Percentiles rank a stretch among this genome's conserved stretches.
These are phyloP conservation scores for Murraya koenigii DNA, from an alignment of 345 rosid species.

Conservation along the genomic window DNA sequence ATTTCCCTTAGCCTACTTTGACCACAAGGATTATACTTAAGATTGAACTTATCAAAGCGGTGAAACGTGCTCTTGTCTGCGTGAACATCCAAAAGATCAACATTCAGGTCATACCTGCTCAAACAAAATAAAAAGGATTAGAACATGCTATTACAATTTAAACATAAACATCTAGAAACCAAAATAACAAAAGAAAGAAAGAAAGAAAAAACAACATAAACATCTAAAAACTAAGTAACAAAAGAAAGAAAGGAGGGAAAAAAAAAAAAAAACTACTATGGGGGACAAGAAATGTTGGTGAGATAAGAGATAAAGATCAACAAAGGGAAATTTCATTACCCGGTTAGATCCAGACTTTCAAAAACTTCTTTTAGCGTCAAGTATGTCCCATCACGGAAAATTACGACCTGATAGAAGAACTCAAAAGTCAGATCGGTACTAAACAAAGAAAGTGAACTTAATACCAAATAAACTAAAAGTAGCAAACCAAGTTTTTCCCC, in stretches of 20 bases:
- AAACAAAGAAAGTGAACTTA: constrained; percentile 6
- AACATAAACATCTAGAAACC: background rate
- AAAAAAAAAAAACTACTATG: background rate
- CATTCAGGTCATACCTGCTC: constrained; percentile 87
- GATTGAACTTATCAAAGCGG: constrained; percentile 98
- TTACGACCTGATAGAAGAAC: constrained; percentile 71
- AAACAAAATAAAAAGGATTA: constrained; percentile 8
- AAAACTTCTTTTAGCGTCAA: constrained; percentile 94
- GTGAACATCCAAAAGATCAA: constrained; percentile 98
- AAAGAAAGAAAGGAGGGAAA: too few relatives aligned
- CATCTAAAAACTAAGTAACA: too few relatives aligned
- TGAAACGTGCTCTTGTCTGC: constrained; percentile 99
- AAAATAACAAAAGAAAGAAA: too few relatives aligned
- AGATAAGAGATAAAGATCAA: background rate
- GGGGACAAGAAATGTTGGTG: background rate
- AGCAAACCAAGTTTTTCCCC: background rate
- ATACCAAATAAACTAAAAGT: constrained; percentile 1
- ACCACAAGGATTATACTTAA: constrained; percentile 99
- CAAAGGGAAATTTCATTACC: constrained; percentile 41
- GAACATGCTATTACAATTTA: background rate
- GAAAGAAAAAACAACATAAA: too few relatives aligned
- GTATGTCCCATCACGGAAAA: constrained; percentile 97
- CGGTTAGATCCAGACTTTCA: constrained; percentile 91
- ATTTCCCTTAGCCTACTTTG: constrained; percentile 99
- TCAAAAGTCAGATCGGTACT: background rate